Conservation (phyloP, 495 filamentous ascomycete species). For the Xylaria cubensis region DNA sequence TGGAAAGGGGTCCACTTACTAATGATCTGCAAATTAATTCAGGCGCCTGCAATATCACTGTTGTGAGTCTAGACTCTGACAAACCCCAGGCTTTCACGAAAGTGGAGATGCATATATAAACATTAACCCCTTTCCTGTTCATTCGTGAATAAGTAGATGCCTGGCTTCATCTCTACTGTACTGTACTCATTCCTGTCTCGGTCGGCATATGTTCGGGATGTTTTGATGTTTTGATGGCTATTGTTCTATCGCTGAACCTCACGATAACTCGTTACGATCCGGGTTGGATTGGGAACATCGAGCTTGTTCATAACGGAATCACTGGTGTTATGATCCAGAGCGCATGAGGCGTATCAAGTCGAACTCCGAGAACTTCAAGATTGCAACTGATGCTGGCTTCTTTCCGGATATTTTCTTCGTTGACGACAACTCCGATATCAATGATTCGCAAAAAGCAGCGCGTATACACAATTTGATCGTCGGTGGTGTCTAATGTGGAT, state of each 20-base stretch:
- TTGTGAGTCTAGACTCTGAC: slow-evolving; percentile 14
- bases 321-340: neutral
- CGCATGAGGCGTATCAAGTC: neutral
- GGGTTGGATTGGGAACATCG: neutral
- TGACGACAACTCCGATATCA: neutral
- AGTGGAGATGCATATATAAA: neutral
- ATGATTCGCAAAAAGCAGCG: neutral
- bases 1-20: slow-evolving; percentile 1
- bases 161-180: neutral
- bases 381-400: neutral
- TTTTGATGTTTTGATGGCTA: neutral
- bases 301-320: neutral
- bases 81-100: slow-evolving; percentile 7
- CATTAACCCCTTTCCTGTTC: slow-evolving; percentile 10
- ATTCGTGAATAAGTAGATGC: neutral
- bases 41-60: neutral
- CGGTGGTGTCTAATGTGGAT: neutral
- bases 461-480: neutral
- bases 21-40: slow-evolving; percentile 19
- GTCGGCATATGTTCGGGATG: neutral
- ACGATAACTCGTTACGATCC: neutral
- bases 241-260: neutral
- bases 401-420: too few relatives aligned
- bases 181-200: neutral
- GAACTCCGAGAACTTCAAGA: neutral